Percentiles rank a stretch among this genome's conserved stretches.
These are phyloP conservation scores for Aspergillus pseudoglaucus DNA, from an alignment of 2,329 filamentous ascomycete species.

Conservation along the genomic window DNA sequence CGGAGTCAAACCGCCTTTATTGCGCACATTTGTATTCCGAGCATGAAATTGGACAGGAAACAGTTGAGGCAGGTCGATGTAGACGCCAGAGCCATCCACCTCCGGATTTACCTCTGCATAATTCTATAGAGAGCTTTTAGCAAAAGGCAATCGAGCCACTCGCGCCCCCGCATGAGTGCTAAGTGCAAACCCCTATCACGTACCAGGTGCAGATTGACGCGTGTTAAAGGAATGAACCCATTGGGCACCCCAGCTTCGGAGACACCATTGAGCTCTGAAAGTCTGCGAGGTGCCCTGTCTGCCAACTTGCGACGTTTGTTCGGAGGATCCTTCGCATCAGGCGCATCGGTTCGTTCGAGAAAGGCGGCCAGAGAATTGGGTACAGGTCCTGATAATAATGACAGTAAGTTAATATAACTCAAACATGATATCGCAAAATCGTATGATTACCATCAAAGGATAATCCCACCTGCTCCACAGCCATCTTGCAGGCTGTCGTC, in stretches of 20 bases:
- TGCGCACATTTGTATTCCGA: neutral
- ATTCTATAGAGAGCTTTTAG: constrained; percentile 12
- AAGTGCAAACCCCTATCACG: constrained; percentile 3
- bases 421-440: neutral
- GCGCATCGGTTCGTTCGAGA: constrained; percentile 12
- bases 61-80: neutral
- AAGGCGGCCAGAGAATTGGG: constrained; percentile 18
- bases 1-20: neutral
- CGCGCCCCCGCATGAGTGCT: neutral
- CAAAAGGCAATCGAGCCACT: constrained; percentile 1
- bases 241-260: constrained; percentile 13
- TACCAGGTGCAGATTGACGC: constrained; percentile 26
- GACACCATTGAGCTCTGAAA: constrained; percentile 12
- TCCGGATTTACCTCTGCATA: constrained; percentile 5
- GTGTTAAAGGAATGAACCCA: constrained; percentile 28
- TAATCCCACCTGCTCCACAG: constrained; percentile 7
- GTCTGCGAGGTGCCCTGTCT: constrained; percentile 11
- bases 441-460: constrained; percentile 8
- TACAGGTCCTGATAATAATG: constrained; percentile 12
- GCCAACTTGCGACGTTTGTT: constrained; percentile 29
- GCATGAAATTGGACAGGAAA: constrained; percentile 18
- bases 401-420: neutral
- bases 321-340: constrained; percentile 13
- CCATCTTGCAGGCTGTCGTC: constrained; percentile 10
- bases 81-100: neutral